Evolutionary conservation across 257 asterid species (phyloP), one percentile per base, ranked within the genome.

Genomic region (Anisodus acutangulus): DNA sequence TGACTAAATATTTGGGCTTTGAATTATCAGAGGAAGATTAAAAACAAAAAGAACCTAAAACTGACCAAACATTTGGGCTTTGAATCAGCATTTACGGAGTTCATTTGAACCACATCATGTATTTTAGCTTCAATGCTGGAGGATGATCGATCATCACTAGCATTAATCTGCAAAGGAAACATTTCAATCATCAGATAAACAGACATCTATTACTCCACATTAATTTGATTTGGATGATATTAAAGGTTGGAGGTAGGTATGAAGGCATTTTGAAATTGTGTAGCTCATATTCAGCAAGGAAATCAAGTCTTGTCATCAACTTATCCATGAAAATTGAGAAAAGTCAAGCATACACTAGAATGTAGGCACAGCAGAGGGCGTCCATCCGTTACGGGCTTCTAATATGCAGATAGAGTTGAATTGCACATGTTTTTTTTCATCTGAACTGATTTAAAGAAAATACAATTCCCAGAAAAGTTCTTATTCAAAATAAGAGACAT

Each of bases 11-110:
- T 90, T 95, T 92, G 49, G 98, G 98, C 92, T 90, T 97, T 85
- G 98, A 90, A 89, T 53, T 49, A 51, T 26, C 81, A 7, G 12
- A 78, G 16, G 49, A 31, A 78, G 4, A 78, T 31, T 53, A 51
- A 26, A 78, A 78, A 53, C 47, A 22, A 4, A 53, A 71, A 72
- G 58, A 53, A 54, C 31, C 63, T 41, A 57, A 91, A 83, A 92
- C 98, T 81, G 79, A 96, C 99, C 99, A 97, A 87, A 84, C 99
- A 97, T 90, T 97, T 95, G 49, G 99, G 99, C 95, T 90, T 97
- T 85, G 98, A 90, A 89, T 95, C 99, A 85, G 92, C 88, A 80
- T 90, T 88, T 68, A 97, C 97, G 43, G 99, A 95, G 86, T 95
- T 92, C 98, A 93, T 94, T 90, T 97, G 97, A 89, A 97, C 92